Conservation (phyloP, 176 grass and related monocot genomes). For the Melocanna baccifera region DNA sequence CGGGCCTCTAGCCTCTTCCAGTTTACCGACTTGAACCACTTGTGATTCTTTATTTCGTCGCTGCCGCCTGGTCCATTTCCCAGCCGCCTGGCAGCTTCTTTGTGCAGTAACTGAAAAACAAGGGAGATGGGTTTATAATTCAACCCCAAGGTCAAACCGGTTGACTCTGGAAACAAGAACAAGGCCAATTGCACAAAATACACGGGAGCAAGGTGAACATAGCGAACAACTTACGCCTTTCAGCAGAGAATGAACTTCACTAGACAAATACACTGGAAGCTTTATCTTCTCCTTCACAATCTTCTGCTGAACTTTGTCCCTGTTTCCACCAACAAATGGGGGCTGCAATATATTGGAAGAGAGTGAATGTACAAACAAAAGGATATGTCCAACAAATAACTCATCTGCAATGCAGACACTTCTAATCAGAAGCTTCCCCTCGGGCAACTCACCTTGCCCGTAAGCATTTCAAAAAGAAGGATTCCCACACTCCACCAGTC, state of each 20-base stretch:
- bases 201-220: slow-evolving; percentile 7
- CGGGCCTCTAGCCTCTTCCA: slow-evolving; percentile 80
- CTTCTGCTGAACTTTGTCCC: slow-evolving; percentile 91
- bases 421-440: neutral
- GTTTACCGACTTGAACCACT: slow-evolving; percentile 92
- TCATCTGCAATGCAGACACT: neutral
- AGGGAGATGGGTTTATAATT: neutral
- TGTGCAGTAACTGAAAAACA: slow-evolving; percentile 69
- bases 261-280: slow-evolving; percentile 66
- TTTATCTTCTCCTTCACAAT: slow-evolving; percentile 96
- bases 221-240: slow-evolving; percentile 75
- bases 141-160: neutral
- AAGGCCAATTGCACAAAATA: neutral
- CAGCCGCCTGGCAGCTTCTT: slow-evolving; percentile 74
- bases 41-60: slow-evolving; percentile 87
- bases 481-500: slow-evolving; percentile 99
- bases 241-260: slow-evolving; percentile 86
- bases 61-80: slow-evolving; percentile 61
- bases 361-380: slow-evolving; percentile 18
- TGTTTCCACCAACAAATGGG: slow-evolving; percentile 76
- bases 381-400: neutral
- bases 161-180: neutral
- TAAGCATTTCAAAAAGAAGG: slow-evolving; percentile 99
- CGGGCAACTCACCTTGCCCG: slow-evolving; percentile 66
- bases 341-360: slow-evolving; percentile 53